Evolutionary conservation across 345 rosid genomes (phyloP), one percentile per base, ranked within the genome.

Genomic region (Hevea brasiliensis): DNA sequence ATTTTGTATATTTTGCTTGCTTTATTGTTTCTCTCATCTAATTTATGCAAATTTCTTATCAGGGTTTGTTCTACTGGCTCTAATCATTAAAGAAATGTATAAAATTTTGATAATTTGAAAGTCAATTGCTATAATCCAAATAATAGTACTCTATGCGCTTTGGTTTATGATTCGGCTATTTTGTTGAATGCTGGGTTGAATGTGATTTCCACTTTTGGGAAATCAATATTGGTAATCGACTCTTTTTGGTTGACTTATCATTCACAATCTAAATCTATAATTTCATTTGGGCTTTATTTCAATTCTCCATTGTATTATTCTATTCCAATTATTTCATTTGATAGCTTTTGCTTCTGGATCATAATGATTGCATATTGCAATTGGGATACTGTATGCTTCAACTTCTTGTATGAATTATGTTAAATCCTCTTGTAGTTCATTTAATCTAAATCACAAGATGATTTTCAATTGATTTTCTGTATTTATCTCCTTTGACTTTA

Each of bases 401-500:
- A 9, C 74, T n/a, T n/a, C n/a, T n/a, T n/a, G n/a, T n/a, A n/a
- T n/a, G n/a, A n/a, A n/a, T n/a, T n/a, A n/a, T n/a, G n/a, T n/a
- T n/a, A n/a, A n/a, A n/a, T n/a, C n/a, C n/a, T n/a, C 6, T 29
- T 32, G 35, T 48, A 48, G 47, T 53, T 40, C 6, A n/a, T 51
- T 65, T 65, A 3, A 4, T 26, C 14, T 44, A 44, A 44, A 44
- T 44, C 12, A 8, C 1, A 9, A 44, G n/a, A n/a, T 57, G n/a
- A n/a, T n/a, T n/a, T n/a, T n/a, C n/a, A 21, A 8, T 0, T 65
- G n/a, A 24, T 44, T 65, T 27, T 15, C 27, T 50, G 37, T 51
- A 45, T 42, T 48, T 44, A 37, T 21, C 14, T 42, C 20, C 64
- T 64, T 71, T 66, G 56, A 58, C 55, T 35, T 66, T 64, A 74